phyloP scores from a whole-genome alignment of 1,284 basidiomycete genomes.

The Trichosporon coremiiforme region DNA sequence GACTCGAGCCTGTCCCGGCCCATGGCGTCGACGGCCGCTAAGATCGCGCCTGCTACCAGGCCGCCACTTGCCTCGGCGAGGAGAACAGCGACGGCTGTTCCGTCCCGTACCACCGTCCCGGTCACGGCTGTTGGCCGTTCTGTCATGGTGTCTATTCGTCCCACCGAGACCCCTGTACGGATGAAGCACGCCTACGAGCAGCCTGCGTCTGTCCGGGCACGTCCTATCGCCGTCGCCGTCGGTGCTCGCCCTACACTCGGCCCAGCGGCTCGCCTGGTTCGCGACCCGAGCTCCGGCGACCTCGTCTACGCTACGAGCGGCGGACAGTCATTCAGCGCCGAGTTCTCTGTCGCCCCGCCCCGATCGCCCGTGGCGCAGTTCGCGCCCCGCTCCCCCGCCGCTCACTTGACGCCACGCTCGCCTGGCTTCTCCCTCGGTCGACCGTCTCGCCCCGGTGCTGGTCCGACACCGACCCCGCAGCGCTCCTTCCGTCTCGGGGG shows the following conservation, averaged over 20 bases:
- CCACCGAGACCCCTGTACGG: neutral
- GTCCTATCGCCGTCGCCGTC: neutral
- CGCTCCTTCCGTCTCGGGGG: neutral
- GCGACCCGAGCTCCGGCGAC: conserved; percentile 10
- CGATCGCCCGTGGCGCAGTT: conserved; percentile 7
- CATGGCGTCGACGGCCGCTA: neutral
- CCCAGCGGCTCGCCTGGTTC: conserved; percentile 13
- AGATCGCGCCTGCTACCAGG: neutral
- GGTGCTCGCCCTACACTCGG: conserved; percentile 19
- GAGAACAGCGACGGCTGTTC: neutral
- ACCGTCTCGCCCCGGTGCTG: conserved; percentile 15
- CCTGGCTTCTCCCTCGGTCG: conserved; percentile 11
- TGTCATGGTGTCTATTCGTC: neutral
- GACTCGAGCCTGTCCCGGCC: neutral
- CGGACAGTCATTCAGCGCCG: neutral
- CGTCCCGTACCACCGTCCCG: neutral
- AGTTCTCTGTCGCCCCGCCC: neutral
- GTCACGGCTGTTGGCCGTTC: neutral
- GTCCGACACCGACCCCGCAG: conserved; percentile 21
- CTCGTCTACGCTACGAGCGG: conserved; percentile 14
- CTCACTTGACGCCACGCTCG: neutral
- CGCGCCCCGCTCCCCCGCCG: conserved; percentile 14
- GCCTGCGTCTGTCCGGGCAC: neutral
- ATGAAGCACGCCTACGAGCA: conserved; percentile 9
- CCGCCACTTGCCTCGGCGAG: neutral